A percentile compares a stretch with the other conserved stretches of the same genome.
These are phyloP conservation scores for Neofusicoccum sp. DNA, from an alignment of 2,329 filamentous ascomycete species.

Conservation along the genomic window DNA sequence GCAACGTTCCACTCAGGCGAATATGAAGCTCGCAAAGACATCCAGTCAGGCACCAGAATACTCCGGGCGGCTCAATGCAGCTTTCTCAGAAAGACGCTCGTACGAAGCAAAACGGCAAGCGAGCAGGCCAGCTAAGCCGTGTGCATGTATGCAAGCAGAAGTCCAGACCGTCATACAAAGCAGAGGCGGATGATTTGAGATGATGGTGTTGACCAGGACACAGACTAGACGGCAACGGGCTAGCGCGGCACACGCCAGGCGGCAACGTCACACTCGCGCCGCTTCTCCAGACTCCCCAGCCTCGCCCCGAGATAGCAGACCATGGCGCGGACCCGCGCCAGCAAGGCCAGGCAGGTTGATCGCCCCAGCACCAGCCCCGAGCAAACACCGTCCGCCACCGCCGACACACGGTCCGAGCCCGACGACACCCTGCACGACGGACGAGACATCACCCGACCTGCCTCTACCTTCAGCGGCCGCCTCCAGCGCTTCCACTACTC, in stretches of 20 bases:
- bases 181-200: too few species aligned
- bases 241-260: constrained; percentile 1
- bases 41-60: too few species aligned
- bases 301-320: background rate
- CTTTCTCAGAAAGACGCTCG: too few species aligned
- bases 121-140: too few species aligned
- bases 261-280: constrained; percentile 1
- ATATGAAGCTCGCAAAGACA: too few species aligned
- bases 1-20: too few species aligned
- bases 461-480: constrained; percentile 33
- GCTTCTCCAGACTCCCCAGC: background rate
- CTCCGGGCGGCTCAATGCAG: too few species aligned
- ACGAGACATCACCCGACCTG: constrained; percentile 17
- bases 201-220: too few species aligned
- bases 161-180: too few species aligned
- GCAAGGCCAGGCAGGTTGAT: background rate
- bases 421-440: constrained; percentile 1
- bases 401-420: background rate
- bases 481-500: constrained; percentile 36
- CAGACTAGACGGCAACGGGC: background rate
- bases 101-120: too few species aligned
- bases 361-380: background rate
- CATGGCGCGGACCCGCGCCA: constrained; percentile 14
- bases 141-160: too few species aligned
- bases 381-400: background rate